A percentile compares a stretch with the other conserved stretches of the same genome.
These are phyloP conservation scores for Allomyces macrogynus DNA, from an alignment of 192 early-diverging fungal genomes.

Conservation along the genomic window DNA sequence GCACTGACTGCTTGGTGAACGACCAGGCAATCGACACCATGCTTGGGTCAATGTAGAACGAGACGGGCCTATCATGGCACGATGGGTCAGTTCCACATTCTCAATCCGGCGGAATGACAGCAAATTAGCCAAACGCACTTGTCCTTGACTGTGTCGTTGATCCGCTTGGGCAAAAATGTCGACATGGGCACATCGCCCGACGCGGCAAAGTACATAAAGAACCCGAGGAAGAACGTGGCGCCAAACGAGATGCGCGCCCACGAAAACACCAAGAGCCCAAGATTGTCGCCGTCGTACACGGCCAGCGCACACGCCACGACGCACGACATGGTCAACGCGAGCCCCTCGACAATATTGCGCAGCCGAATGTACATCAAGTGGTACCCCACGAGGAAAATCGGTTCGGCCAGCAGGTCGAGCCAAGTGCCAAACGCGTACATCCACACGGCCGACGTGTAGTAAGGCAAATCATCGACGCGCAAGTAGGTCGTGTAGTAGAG, in stretches of 20 bases:
- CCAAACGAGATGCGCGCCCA: background rate
- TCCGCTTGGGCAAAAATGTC: background rate
- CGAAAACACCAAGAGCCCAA: background rate
- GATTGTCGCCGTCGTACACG: constrained; percentile 17
- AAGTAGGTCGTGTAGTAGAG: constrained; percentile 12
- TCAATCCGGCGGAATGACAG: background rate
- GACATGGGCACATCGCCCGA: background rate
- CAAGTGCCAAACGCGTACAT: constrained; percentile 56
- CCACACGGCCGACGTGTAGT: constrained; percentile 28
- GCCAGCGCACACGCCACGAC: constrained; percentile 40
- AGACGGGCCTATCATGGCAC: constrained; percentile 6
- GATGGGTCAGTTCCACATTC: background rate
- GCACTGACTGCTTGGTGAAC: constrained; percentile 62
- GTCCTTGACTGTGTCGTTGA: constrained; percentile 2
- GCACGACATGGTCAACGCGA: constrained; percentile 57
- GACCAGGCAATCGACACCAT: constrained; percentile 46
- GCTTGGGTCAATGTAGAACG: constrained; percentile 35
- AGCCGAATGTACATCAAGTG: constrained; percentile 50
- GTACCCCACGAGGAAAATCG: constrained; percentile 55
- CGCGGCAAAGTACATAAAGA: background rate
- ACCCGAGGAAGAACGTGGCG: background rate
- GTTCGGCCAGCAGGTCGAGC: constrained; percentile 67
- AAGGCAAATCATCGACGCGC: constrained; percentile 12
- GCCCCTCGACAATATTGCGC: constrained; percentile 61
- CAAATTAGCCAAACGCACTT: constrained; percentile 3